Evolutionary conservation across 768 basidiomycete species (phyloP), one percentile per base, ranked within the genome.

Genomic region (Gymnopilus junonius): DNA sequence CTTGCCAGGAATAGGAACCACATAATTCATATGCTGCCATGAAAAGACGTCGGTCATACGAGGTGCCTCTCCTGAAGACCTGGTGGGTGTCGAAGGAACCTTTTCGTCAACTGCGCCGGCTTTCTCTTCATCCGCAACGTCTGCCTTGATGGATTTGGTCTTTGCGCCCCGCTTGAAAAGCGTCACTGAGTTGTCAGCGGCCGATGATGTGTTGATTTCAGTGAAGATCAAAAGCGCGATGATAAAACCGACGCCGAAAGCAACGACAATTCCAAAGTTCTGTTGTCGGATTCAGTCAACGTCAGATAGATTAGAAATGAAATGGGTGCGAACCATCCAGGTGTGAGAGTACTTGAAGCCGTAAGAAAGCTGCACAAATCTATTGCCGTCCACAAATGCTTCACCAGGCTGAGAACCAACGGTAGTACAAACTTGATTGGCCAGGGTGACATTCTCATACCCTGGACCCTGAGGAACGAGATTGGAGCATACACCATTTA

Each of bases 1-100:
- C 4, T 82, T 83, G 6, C 81, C 82, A 3, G 76, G 63, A 20
- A 90, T 81, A 2, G 85, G 85, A 0, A 95, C 87, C 32, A 82
- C 85, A 70, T 95, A 96, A 63, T 82, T 77, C 53, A 94, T 65
- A 61, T 87, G 79, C 61, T 88, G 82, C 92, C 93, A 97, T 1
- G 95, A 92, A 76, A 97, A 96, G 10, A 90, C 80, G 67, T 90
- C 83, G 6, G 75, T 80, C 78, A 73, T 76, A 20, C 74, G 75
- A 70, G 75, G 37, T 27, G 42, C 27, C 20, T 56, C 54, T 15
- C 58, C 50, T 12, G 62, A 20, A 8, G 58, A 25, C 14, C 23
- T 58, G 53, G 69, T 66, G 58, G 31, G 71, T 68, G 56, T 23
- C 2, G 64, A 11, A n/a, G 70, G 67, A 11, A 35, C 58, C 0